These are phyloP conservation scores for Cladophialophora immunda DNA, from an alignment of 2,329 filamentous ascomycete species.

Conservation along the genomic window DNA sequence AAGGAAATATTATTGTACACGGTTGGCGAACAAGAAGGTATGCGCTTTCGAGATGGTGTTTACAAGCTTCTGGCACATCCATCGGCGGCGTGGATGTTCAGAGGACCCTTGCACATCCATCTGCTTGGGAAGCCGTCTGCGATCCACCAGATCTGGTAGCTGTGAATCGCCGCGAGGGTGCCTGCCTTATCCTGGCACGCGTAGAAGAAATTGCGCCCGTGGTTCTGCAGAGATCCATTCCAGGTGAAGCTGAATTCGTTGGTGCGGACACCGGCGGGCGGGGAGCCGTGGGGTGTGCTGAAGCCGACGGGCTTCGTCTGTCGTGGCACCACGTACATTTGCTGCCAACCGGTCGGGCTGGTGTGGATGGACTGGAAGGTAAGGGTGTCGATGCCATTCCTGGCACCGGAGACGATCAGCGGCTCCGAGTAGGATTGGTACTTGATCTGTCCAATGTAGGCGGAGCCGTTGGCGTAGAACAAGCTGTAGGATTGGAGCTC, in stretches of 20 bases:
- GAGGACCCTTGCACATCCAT: slow-evolving; percentile 20
- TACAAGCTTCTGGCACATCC: background rate
- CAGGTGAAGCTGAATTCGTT: slow-evolving; percentile 22
- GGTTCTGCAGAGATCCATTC: slow-evolving; percentile 15
- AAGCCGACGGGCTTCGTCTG: slow-evolving; percentile 21
- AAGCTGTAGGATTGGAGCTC: slow-evolving; percentile 24
- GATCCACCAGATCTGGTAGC: slow-evolving; percentile 27
- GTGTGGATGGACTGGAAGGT: slow-evolving; percentile 26
- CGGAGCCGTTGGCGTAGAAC: slow-evolving; percentile 29
- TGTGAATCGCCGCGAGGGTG: slow-evolving; percentile 13
- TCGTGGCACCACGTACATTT: slow-evolving; percentile 20
- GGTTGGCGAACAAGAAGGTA: background rate
- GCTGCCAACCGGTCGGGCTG: slow-evolving; percentile 24
- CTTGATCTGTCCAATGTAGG: slow-evolving; percentile 30
- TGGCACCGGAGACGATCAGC: slow-evolving; percentile 14
- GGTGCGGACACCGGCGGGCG: slow-evolving; percentile 19
- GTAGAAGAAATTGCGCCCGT: slow-evolving; percentile 22
- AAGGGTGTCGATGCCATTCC: slow-evolving; percentile 13
- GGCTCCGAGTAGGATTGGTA: slow-evolving; percentile 29
- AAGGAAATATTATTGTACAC: background rate
- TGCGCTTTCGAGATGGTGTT: background rate
- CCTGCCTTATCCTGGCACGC: slow-evolving; percentile 19
- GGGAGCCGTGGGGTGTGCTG: slow-evolving; percentile 22
- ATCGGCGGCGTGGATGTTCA: background rate
- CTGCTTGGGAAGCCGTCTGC: slow-evolving; percentile 11